Conservation (phyloP, 2,329 filamentous ascomycete genomes). For the Arthrobotrys conoides region DNA sequence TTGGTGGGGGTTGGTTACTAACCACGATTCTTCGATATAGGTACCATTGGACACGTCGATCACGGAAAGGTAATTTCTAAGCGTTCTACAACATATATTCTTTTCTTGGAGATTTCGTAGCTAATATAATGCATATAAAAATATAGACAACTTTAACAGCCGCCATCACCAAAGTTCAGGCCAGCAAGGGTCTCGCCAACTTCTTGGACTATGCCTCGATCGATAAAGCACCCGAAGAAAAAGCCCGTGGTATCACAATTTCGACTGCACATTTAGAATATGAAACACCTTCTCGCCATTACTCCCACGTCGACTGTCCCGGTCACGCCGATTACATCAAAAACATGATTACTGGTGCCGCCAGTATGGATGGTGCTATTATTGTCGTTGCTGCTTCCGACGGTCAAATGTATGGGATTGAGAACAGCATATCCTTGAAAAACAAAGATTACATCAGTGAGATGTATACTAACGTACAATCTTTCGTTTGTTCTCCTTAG, state of each 20-base stretch:
- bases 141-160: constrained; percentile 94
- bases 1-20: constrained; percentile 59
- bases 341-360: constrained; percentile 99
- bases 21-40: constrained; percentile 67
- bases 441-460: neutral
- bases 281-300: constrained; percentile 91
- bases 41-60: constrained; percentile 99
- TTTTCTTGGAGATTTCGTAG: neutral
- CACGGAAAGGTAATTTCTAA: constrained; percentile 85
- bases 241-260: constrained; percentile 99
- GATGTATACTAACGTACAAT: constrained; percentile 29
- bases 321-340: constrained; percentile 99
- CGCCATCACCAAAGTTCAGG: constrained; percentile 97
- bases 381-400: constrained; percentile 98
- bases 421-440: neutral
- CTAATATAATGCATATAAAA: neutral
- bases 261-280: constrained; percentile 99
- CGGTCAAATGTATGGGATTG: constrained; percentile 83
- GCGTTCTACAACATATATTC: constrained; percentile 44
- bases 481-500: constrained; percentile 65
- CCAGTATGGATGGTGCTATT: constrained; percentile 99
- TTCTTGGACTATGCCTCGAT: constrained; percentile 98
- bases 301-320: constrained; percentile 99
- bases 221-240: constrained; percentile 98
- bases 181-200: constrained; percentile 91